Conservation (phyloP, 2,329 filamentous ascomycete species). For the Parafenestella ontariensis region DNA sequence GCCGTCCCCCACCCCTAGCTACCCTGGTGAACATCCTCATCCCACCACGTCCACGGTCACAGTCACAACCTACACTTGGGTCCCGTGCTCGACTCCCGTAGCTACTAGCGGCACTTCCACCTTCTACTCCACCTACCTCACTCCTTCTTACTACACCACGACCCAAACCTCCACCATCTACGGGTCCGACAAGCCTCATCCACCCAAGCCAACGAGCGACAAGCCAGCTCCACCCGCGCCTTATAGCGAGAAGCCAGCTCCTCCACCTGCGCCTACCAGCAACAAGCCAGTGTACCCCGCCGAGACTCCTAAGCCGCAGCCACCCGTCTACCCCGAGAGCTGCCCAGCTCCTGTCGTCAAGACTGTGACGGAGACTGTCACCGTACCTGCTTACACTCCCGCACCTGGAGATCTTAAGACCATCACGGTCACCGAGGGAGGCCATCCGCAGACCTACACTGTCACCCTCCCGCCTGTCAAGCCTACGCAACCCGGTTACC, state of each 20-base stretch:
- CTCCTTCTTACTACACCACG: conserved; percentile 39
- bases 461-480: conserved; percentile 25
- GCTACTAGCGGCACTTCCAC: conserved; percentile 37
- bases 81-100: conserved; percentile 48
- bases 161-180: conserved; percentile 39
- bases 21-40: conserved; percentile 14
- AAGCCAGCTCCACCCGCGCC: too few relatives aligned
- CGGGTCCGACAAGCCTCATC: conserved; percentile 7
- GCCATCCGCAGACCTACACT: conserved; percentile 28
- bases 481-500: conserved; percentile 7
- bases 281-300: conserved; percentile 6
- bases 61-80: conserved; percentile 43
- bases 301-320: conserved; percentile 12
- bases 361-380: conserved; percentile 24
- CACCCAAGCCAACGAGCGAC: too few relatives aligned
- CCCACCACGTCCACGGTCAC: conserved; percentile 41
- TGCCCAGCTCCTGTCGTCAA: conserved; percentile 41
- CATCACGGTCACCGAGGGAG: conserved; percentile 37
- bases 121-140: conserved; percentile 51
- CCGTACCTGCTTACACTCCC: conserved; percentile 16
- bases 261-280: conserved; percentile 18
- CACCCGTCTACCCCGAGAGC: conserved; percentile 11
- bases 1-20: conserved; percentile 14
- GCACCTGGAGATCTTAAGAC: conserved; percentile 30
- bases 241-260: background rate